phyloP scores from a whole-genome alignment of 1,284 basidiomycete genomes.

The Somion occarium region DNA sequence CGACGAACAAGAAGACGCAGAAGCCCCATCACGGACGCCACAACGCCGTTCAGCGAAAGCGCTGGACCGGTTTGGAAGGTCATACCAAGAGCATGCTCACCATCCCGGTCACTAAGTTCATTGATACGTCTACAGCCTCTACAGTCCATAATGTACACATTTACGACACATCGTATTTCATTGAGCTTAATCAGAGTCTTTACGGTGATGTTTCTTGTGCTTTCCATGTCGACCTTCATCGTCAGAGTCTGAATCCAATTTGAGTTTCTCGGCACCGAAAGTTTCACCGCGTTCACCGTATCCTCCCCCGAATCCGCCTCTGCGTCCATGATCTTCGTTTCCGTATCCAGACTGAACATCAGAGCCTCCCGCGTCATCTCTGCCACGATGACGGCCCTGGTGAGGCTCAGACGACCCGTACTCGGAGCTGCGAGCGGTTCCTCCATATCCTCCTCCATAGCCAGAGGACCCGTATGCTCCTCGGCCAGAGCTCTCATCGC shows the following conservation, averaged over 20 bases:
- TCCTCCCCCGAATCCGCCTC: slow-evolving; percentile 9
- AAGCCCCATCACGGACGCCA: too few species aligned
- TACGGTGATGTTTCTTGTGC: slow-evolving; percentile 9
- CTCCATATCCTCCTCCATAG: slow-evolving; percentile 6
- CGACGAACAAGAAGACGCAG: too few species aligned
- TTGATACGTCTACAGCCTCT: too few species aligned
- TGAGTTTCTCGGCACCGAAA: slow-evolving; percentile 23
- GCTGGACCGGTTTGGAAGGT: too few species aligned
- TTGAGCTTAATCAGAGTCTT: neutral
- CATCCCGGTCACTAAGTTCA: too few species aligned
- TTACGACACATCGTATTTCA: neutral
- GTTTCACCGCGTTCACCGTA: slow-evolving; percentile 19
- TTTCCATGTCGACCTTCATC: slow-evolving; percentile 14
- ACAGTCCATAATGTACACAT: neutral
- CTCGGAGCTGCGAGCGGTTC: neutral
- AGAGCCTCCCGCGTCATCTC: too few species aligned
- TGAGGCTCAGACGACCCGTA: slow-evolving; percentile 1
- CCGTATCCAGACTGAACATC: too few species aligned
- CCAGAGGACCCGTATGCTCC: slow-evolving; percentile 6
- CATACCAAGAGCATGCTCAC: too few species aligned
- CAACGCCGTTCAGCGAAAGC: too few species aligned
- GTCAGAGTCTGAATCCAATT: slow-evolving; percentile 13
- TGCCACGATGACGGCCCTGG: neutral
- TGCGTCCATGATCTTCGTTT: slow-evolving; percentile 8
- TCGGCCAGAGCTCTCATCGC: neutral